phyloP scores from a whole-genome alignment of 805 yeast genomes.

The Wickerhamomyces queroliae region DNA sequence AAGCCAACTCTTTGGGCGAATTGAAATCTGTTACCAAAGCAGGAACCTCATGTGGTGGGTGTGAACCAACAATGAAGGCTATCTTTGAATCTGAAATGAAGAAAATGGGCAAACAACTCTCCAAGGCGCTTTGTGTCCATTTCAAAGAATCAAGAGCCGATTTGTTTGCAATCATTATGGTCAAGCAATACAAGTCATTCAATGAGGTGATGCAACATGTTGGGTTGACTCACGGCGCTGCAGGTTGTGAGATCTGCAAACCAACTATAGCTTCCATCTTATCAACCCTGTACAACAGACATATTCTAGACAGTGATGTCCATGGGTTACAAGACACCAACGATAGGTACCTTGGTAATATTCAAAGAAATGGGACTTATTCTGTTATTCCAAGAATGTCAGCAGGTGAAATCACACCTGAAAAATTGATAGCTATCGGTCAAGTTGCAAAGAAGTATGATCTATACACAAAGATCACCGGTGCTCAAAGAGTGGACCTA shows the following conservation, averaged over 20 bases:
- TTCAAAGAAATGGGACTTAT: slow-evolving; percentile 32
- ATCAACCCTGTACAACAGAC: slow-evolving; percentile 28
- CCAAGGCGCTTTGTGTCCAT: slow-evolving; percentile 28
- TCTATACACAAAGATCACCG: slow-evolving; percentile 30
- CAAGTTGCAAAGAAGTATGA: slow-evolving; percentile 26
- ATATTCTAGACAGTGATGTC: slow-evolving; percentile 24
- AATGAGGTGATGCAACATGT: slow-evolving; percentile 25
- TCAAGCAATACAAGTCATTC: slow-evolving; percentile 23
- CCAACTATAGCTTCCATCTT: slow-evolving; percentile 31
- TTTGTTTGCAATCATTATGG: slow-evolving; percentile 29
- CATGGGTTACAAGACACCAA: slow-evolving; percentile 33
- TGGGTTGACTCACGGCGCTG: slow-evolving; percentile 22
- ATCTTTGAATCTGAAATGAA: slow-evolving; percentile 30
- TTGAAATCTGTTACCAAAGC: slow-evolving; percentile 31
- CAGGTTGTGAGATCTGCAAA: slow-evolving; percentile 33
- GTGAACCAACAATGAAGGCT: slow-evolving; percentile 30
- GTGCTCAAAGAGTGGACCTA: slow-evolving; percentile 30
- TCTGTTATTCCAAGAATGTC: slow-evolving; percentile 32
- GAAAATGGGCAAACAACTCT: slow-evolving; percentile 26
- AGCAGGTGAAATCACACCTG: slow-evolving; percentile 34
- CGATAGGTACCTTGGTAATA: slow-evolving; percentile 30
- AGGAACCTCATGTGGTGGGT: slow-evolving; percentile 35
- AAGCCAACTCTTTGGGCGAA: slow-evolving; percentile 24
- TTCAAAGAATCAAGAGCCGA: slow-evolving; percentile 30
- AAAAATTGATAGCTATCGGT: slow-evolving; percentile 29